Conservation (phyloP, 257 asterid genomes). For the Nicotiana sylvestris region DNA sequence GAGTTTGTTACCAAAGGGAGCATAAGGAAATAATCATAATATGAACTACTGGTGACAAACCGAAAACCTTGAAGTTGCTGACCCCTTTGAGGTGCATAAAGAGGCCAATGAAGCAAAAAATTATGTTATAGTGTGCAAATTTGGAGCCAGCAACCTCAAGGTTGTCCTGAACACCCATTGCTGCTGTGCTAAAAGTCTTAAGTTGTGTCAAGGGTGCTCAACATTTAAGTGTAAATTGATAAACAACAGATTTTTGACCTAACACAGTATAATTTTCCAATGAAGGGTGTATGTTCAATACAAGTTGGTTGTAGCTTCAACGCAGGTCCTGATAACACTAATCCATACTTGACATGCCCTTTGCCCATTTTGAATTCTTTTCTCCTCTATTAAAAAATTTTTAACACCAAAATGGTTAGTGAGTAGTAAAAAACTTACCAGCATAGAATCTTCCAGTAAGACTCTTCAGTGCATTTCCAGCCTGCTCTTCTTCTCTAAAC, state of each 20-base stretch:
- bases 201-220: too few species aligned
- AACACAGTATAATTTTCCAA: neutral
- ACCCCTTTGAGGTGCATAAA: too few species aligned
- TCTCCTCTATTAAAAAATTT: neutral
- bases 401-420: neutral
- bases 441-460: slow-evolving; percentile 90
- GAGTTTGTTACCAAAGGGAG: slow-evolving; percentile 13
- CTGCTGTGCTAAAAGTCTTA: too few species aligned
- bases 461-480: slow-evolving; percentile 77
- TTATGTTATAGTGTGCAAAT: too few species aligned
- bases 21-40: neutral
- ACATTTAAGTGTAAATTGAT: too few species aligned
- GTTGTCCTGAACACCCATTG: too few species aligned
- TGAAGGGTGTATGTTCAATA: neutral
- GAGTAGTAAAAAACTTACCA: slow-evolving; percentile 29
- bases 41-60: neutral
- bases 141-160: too few species aligned
- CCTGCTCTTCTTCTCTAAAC: slow-evolving; percentile 95
- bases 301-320: too few species aligned
- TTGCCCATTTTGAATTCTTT: neutral
- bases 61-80: neutral
- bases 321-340: neutral
- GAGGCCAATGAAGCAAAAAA: too few species aligned
- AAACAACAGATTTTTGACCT: neutral
- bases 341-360: neutral